phyloP scores from a whole-genome alignment of 495 filamentous ascomycete species.

The Pseudoneurospora amorphoporcata region DNA sequence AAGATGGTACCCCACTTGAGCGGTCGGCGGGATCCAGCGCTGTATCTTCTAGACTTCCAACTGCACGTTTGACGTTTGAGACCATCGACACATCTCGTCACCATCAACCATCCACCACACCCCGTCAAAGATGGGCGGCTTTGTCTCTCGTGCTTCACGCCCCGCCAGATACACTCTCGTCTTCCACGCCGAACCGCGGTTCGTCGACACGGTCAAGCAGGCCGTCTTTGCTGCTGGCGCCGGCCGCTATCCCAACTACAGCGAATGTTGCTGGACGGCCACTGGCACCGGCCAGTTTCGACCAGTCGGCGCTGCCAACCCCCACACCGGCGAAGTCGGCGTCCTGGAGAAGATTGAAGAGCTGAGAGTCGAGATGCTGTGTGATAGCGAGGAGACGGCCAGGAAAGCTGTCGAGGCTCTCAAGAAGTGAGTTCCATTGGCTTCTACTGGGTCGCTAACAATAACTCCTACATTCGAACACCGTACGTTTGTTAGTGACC shows the following conservation, averaged over 20 bases:
- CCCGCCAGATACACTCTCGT: constrained; percentile 32
- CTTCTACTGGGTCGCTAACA: not conserved
- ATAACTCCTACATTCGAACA: not conserved
- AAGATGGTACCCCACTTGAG: not conserved
- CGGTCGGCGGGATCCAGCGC: not conserved
- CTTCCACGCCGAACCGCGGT: constrained; percentile 44
- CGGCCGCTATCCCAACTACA: constrained; percentile 54
- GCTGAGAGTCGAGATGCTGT: constrained; percentile 44
- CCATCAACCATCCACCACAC: not conserved
- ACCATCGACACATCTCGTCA: not conserved
- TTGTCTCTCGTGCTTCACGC: not conserved
- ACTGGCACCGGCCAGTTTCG: constrained; percentile 49
- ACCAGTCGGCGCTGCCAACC: constrained; percentile 41
- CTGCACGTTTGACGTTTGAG: not conserved
- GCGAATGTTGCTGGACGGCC: constrained; percentile 47
- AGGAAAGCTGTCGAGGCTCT: constrained; percentile 44
- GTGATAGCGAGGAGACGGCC: constrained; percentile 33
- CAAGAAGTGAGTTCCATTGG: constrained; percentile 41
- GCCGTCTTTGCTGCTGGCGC: constrained; percentile 57
- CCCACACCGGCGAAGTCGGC: constrained; percentile 44
- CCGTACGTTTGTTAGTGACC: not conserved
- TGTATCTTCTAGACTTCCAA: not conserved
- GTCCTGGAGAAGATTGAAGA: constrained; percentile 41
- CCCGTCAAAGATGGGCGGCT: not conserved
- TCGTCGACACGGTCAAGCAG: constrained; percentile 41